These are phyloP conservation scores for Eucalyptus grandis DNA, from an alignment of 345 rosid species.

Conservation along the genomic window DNA sequence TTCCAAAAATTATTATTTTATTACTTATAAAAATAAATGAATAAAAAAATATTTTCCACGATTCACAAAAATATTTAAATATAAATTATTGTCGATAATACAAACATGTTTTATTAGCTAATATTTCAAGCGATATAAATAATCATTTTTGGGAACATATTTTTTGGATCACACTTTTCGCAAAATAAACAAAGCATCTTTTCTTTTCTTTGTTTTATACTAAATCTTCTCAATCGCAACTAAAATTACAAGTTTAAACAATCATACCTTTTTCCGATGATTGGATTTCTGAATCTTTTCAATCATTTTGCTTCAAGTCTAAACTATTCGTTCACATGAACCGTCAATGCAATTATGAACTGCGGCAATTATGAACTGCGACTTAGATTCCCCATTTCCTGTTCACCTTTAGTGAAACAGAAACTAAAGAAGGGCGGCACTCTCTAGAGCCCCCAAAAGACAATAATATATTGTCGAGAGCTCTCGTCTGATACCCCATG, in stretches of 20 bases:
- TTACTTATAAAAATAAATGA: not conserved
- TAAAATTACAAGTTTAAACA: not conserved
- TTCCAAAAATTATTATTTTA: not conserved
- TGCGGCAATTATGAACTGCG: too few relatives aligned
- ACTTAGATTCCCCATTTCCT: not conserved
- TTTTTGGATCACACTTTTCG: not conserved
- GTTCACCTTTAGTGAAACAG: not conserved
- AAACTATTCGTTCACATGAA: not conserved
- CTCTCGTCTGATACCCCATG: not conserved
- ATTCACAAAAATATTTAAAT: not conserved
- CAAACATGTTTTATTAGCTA: not conserved
- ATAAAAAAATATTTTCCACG: not conserved
- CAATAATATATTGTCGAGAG: not conserved
- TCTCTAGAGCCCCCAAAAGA: not conserved
- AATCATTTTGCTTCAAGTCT: not conserved
- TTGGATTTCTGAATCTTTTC: not conserved
- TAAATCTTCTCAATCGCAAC: not conserved
- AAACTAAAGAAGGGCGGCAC: not conserved
- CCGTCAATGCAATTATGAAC: not conserved
- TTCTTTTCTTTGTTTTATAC: not conserved
- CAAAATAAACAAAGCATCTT: rapidly evolving
- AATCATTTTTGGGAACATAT: rapidly evolving
- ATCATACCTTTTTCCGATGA: not conserved
- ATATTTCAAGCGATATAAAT: not conserved
- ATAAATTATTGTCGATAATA: not conserved